Evolutionary conservation across 176 grass and related monocot species (phyloP).

Genomic region (Panicum miliaceum): DNA sequence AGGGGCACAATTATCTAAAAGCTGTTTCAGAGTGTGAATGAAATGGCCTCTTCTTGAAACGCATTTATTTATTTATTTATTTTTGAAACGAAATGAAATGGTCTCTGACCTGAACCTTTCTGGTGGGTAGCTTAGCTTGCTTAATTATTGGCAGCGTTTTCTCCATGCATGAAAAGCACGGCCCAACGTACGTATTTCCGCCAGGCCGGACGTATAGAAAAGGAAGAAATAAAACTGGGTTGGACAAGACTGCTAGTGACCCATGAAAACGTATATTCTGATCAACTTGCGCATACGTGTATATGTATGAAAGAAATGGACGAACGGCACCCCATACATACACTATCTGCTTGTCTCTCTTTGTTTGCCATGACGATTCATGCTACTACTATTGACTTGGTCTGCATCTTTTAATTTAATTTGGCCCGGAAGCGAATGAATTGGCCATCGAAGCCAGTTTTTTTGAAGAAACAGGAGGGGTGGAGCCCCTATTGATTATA

Average conservation of each 20-base stretch:
- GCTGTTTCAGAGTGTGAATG: neutral
- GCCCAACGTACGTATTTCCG: conserved; percentile 41
- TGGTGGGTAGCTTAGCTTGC: neutral
- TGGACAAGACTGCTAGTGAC: neutral
- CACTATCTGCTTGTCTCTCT: neutral
- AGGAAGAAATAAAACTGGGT: too few relatives aligned
- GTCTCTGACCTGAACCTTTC: neutral
- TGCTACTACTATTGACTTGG: neutral
- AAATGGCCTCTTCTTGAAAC: neutral
- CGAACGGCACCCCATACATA: neutral
- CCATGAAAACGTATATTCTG: neutral
- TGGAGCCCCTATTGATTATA: too few relatives aligned
- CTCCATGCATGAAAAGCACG: conserved; percentile 36
- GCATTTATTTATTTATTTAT: too few relatives aligned
- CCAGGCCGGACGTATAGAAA: conserved; percentile 1
- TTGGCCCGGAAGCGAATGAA: neutral
- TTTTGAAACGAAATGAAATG: too few relatives aligned
- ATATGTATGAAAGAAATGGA: neutral
- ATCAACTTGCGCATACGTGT: too few relatives aligned
- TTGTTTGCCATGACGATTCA: neutral
- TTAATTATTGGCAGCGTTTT: neutral
- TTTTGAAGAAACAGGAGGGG: too few relatives aligned
- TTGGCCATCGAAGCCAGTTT: neutral
- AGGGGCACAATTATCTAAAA: neutral
- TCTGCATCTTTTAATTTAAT: neutral